Evolutionary conservation across 1,139 yeast genomes (phyloP), one percentile per base, ranked within the genome.

Genomic region (Suhomyces bokatorum): DNA sequence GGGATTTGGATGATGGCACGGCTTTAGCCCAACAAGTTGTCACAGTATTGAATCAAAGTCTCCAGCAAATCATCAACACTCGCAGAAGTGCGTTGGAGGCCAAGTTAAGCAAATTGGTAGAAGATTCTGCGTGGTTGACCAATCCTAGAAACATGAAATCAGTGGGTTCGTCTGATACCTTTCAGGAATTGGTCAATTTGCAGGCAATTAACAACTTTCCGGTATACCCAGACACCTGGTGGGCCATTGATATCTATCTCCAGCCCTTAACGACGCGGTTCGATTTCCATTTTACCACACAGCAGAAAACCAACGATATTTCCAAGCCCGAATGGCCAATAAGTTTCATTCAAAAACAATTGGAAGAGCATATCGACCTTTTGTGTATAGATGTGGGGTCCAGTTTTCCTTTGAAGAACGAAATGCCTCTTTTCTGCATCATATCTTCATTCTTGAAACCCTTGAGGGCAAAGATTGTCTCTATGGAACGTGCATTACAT

Each of bases 291-390:
- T 91, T 91, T 63, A 81, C 80, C 46, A 64, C 75, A 12, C 70
- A 73, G 17, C 72, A 70, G 39, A 84, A 82, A 15, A 86, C 95
- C 0, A 86, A 85, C 55, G 75, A 83, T 46, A 63, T 83, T 31
- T 85, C 87, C 45, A 84, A 83, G 56, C 96, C 96, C 0, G 96
- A 88, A 60, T 84, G 91, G 85, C 80, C 85, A n/a, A 74, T 85
- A 48, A 70, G 69, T 27, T 87, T 78, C 54, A 61, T 80, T 16
- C 73, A 76, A 46, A 73, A 75, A 14, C 78, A 81, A 45, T 53
- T 87, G 16, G 68, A 69, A 13, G 73, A 77, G 39, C 71, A 79
- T 53, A 46, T 67, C 32, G 54, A 64, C 20, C 56, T 69, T 39
- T 56, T 83, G 47, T 66, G 69, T 43, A 40, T 59, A 22, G 62